Percentiles rank a stretch among this genome's conserved stretches.
Conservation (phyloP, 2,329 filamentous ascomycete species). For the Ophiostoma sp. region DNA sequence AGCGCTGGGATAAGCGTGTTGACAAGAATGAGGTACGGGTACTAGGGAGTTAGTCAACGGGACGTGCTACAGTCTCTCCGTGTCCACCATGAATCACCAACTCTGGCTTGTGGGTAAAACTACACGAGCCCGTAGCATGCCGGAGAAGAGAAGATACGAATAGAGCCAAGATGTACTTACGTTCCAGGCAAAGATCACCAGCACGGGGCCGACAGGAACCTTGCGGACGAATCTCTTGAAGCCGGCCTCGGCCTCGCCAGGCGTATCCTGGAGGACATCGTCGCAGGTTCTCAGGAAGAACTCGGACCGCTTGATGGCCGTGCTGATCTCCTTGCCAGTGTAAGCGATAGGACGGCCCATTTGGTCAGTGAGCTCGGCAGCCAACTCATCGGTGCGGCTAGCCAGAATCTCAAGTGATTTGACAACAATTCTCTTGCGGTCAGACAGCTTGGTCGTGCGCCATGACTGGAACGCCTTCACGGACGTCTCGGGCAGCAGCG, state of each 20-base stretch:
- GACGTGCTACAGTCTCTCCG: background rate
- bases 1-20: constrained; percentile 92
- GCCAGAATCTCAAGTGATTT: constrained; percentile 68
- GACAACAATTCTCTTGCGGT: constrained; percentile 74
- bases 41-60: constrained; percentile 47
- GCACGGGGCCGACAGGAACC: constrained; percentile 76
- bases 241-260: constrained; percentile 76
- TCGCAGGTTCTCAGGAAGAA: constrained; percentile 80
- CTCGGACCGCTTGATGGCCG: constrained; percentile 77
- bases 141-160: constrained; percentile 34
- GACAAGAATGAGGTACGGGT: constrained; percentile 87
- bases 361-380: constrained; percentile 80
- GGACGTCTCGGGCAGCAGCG: constrained; percentile 64
- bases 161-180: constrained; percentile 46
- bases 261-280: constrained; percentile 71
- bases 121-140: constrained; percentile 34
- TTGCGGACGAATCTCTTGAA: constrained; percentile 90
- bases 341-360: constrained; percentile 93
- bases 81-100: background rate
- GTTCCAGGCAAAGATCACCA: constrained; percentile 95
- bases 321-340: constrained; percentile 74
- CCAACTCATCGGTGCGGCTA: constrained; percentile 71
- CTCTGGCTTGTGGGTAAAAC: background rate
- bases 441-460: constrained; percentile 65
- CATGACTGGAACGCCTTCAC: constrained; percentile 71